Evolutionary conservation across 805 yeast species (phyloP), one percentile per base, ranked within the genome.

Genomic region (Metschnikowia proteae): DNA sequence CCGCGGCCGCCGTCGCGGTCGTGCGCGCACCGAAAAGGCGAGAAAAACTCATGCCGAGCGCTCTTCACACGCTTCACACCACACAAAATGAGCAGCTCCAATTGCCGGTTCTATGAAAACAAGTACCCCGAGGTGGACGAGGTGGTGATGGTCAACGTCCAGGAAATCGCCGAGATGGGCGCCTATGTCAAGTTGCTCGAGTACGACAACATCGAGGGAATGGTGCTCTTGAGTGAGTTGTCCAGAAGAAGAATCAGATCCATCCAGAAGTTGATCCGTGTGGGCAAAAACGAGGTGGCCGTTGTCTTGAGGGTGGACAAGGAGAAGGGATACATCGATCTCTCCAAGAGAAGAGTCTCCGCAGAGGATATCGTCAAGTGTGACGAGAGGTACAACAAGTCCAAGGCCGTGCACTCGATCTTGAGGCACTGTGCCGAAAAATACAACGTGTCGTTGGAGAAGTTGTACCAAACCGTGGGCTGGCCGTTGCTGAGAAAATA

Each of bases 161-260:
- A 88, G 70, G 95, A 88, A 68, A 94, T 94, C 61, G 99, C 98
- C 59, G 99, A 94, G 71, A 94, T 94, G 99, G 99, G 99, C 51
- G 99, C 99, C 10, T 94, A 94, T 69, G 96, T 94, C 56, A 92
- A 90, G 70, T 79, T 94, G 57, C 79, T 94, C 56, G 99, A 94
- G 73, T 94, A 94, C 66, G 98, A 94, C 73, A 94, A 92, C 68
- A 92, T 94, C 65, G 99, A 94, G 73, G 99, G 99, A 64, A 94
- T 94, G 99, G 96, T 94, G 50, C 77, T 94, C 57, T 80, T 94
- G 62, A 86, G 96, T 37, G 99, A 94, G 74, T 80, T 94, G 60
- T 91, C 98, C 33, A 88, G 99, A 81, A 89, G 99, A 79, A 95
- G 99, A 76, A 94, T 94, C 63, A 83, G 99, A 71, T 89, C 97